A percentile compares a stretch with the other conserved stretches of the same genome.
phyloP scores from a whole-genome alignment of 768 basidiomycete genomes.

The Phaeotremella fagi region DNA sequence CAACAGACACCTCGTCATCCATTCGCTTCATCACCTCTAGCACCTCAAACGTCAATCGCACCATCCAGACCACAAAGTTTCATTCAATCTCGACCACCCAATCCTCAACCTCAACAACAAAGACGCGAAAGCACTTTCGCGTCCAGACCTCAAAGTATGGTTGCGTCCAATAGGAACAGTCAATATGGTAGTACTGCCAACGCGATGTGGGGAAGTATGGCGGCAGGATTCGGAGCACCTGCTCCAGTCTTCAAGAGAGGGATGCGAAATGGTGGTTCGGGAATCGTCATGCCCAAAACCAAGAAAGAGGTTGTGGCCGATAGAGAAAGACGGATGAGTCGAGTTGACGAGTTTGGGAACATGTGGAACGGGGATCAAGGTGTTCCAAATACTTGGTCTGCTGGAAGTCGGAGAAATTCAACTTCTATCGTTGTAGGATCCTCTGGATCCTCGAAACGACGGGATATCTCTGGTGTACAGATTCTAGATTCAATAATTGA shows the following conservation, averaged over 20 bases:
- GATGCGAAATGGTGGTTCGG: conserved; percentile 1
- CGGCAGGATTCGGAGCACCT: conserved; percentile 25
- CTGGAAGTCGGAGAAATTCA: too few relatives aligned
- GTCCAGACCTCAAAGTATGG: not conserved
- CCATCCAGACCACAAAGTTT: conserved; percentile 4
- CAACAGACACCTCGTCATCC: too few relatives aligned
- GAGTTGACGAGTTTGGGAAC: not conserved
- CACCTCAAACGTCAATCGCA: too few relatives aligned
- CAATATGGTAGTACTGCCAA: not conserved
- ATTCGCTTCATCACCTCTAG: too few relatives aligned
- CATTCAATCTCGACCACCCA: conserved; percentile 2
- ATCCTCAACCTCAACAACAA: too few relatives aligned
- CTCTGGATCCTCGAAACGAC: too few relatives aligned
- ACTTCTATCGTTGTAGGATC: too few relatives aligned
- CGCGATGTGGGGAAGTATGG: conserved; percentile 31
- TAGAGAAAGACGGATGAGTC: conserved; percentile 19
- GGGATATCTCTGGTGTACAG: too few relatives aligned
- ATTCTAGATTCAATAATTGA: too few relatives aligned
- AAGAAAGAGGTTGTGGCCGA: conserved; percentile 22
- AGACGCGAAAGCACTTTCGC: too few relatives aligned
- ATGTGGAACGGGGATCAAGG: not conserved
- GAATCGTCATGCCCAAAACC: conserved; percentile 34
- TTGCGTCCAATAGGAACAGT: too few relatives aligned
- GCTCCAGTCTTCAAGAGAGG: conserved; percentile 25
- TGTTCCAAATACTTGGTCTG: too few relatives aligned